phyloP scores from a whole-genome alignment of 495 filamentous ascomycete species.

The Neurospora intermedia region DNA sequence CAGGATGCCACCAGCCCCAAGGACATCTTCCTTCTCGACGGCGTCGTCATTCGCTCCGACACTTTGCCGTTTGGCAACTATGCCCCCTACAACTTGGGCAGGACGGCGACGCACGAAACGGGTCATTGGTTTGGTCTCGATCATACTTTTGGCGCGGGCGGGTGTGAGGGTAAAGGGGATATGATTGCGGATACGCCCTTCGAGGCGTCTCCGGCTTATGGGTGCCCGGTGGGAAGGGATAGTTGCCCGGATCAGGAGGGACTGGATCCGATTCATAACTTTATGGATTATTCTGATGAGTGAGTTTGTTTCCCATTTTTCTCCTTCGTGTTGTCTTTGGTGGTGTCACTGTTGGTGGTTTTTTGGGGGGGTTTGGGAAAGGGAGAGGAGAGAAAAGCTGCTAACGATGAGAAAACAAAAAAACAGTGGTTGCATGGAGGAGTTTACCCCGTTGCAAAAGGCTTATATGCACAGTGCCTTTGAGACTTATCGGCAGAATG shows the following conservation, averaged over 20 bases:
- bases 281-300: neutral
- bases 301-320: neutral
- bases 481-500: neutral
- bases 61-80: slow-evolving; percentile 15
- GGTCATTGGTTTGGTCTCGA: slow-evolving; percentile 44
- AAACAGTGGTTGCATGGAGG: neutral
- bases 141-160: slow-evolving; percentile 40
- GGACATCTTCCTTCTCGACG: neutral
- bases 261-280: neutral
- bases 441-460: neutral
- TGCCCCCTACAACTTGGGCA: slow-evolving; percentile 23
- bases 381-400: neutral
- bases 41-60: neutral
- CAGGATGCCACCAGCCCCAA: neutral
- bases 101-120: slow-evolving; percentile 43
- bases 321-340: too few relatives aligned
- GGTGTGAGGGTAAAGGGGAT: neutral
- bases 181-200: neutral
- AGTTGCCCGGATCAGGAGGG: neutral
- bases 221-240: neutral
- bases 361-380: neutral
- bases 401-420: neutral
- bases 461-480: neutral
- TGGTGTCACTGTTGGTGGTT: neutral
- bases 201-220: neutral